Conservation (phyloP, 495 filamentous ascomycete species). For the Astrocystis sublimbata region DNA sequence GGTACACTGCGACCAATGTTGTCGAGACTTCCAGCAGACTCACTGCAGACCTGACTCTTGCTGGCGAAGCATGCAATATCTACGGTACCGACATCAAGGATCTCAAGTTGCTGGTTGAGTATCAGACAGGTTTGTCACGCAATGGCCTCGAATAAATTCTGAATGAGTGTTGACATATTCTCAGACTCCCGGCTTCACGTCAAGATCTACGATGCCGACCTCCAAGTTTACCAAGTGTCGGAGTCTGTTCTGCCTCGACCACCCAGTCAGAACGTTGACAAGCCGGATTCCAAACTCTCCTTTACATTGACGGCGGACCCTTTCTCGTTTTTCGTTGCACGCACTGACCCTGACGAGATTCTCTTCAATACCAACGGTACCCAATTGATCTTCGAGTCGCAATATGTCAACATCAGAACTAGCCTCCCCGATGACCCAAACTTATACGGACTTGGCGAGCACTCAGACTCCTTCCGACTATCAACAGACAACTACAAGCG, state of each 20-base stretch:
- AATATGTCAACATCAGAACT: slow-evolving; percentile 73
- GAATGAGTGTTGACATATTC: slow-evolving; percentile 6
- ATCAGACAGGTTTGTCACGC: slow-evolving; percentile 66
- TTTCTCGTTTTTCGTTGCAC: slow-evolving; percentile 73
- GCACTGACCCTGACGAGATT: slow-evolving; percentile 61
- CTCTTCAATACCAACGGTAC: slow-evolving; percentile 73
- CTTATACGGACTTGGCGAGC: slow-evolving; percentile 80
- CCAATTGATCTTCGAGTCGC: slow-evolving; percentile 71
- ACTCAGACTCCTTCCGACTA: slow-evolving; percentile 70
- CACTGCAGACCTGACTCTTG: slow-evolving; percentile 65
- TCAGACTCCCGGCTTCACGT: slow-evolving; percentile 77
- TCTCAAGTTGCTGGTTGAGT: slow-evolving; percentile 68
- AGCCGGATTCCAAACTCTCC: slow-evolving; percentile 49
- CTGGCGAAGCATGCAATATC: slow-evolving; percentile 65
- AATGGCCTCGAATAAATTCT: not conserved
- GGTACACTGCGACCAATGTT: slow-evolving; percentile 70
- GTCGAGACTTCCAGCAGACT: slow-evolving; percentile 48
- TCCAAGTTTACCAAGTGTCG: slow-evolving; percentile 76
- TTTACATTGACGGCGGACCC: slow-evolving; percentile 66
- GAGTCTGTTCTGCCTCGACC: slow-evolving; percentile 56
- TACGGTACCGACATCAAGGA: slow-evolving; percentile 67
- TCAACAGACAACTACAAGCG: slow-evolving; percentile 71
- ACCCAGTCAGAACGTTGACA: not conserved
- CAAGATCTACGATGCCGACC: slow-evolving; percentile 70
- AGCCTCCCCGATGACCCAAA: slow-evolving; percentile 65